Evolutionary conservation across 306 rosid genomes (phyloP).

Genomic region (Quercus dentata): DNA sequence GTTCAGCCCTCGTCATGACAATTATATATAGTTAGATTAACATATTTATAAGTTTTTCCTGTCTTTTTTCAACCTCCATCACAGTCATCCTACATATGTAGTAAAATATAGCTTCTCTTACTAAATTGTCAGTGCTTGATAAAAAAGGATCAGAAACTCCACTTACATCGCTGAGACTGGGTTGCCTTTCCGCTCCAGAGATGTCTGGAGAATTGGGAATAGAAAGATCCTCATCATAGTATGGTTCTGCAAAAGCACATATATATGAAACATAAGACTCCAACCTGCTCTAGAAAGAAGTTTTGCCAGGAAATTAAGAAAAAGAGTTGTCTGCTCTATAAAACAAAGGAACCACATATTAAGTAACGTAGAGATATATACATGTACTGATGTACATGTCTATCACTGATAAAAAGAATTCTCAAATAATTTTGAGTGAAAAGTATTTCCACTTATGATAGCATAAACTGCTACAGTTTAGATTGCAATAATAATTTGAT

Average conservation of each 20-base stretch:
- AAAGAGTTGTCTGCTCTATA: background rate
- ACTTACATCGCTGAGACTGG: slow-evolving; percentile 67
- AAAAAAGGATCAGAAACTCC: slow-evolving; percentile 17
- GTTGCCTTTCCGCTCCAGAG: slow-evolving; percentile 52
- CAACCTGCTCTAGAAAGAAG: slow-evolving; percentile 1
- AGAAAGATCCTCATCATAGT: slow-evolving; percentile 36
- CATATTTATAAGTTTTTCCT: background rate
- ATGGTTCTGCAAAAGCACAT: slow-evolving; percentile 58
- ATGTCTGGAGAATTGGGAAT: slow-evolving; percentile 51
- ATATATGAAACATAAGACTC: slow-evolving; percentile 31
- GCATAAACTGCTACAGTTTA: background rate
- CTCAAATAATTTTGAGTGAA: background rate
- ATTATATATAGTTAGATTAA: background rate
- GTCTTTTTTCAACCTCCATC: background rate
- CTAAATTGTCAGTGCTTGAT: slow-evolving; percentile 16
- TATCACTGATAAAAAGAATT: background rate
- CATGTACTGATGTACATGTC: background rate
- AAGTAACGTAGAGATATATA: background rate
- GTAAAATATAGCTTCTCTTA: background rate
- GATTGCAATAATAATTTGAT: background rate
- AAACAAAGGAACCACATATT: background rate
- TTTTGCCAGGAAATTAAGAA: slow-evolving; percentile 3
- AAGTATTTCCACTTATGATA: background rate
- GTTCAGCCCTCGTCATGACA: background rate
- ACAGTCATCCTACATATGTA: background rate